phyloP scores from a whole-genome alignment of 371 early-diverging fungal genomes.

The Scutellospora calospora region DNA sequence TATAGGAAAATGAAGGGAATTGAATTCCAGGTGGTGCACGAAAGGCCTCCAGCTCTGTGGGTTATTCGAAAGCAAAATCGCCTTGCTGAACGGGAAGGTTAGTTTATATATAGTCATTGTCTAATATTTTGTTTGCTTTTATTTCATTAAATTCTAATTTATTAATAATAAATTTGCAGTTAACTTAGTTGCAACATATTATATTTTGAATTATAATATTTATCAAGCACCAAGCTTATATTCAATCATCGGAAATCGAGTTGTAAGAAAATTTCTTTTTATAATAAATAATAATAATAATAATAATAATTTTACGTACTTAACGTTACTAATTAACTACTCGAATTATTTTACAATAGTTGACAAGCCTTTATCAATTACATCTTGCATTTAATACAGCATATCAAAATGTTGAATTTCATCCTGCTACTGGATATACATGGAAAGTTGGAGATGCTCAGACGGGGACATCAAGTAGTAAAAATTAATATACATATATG shows the following conservation, averaged over 20 bases:
- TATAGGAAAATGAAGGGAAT: constrained; percentile 86
- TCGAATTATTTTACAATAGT: constrained; percentile 49
- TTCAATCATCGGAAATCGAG: constrained; percentile 81
- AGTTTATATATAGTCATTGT: background rate
- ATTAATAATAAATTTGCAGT: constrained; percentile 47
- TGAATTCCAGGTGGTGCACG: constrained; percentile 83
- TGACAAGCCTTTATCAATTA: constrained; percentile 74
- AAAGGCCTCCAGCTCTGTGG: constrained; percentile 81
- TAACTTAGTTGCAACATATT: constrained; percentile 81
- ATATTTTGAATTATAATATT: constrained; percentile 91
- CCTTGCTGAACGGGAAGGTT: constrained; percentile 70
- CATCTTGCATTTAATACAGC: constrained; percentile 77
- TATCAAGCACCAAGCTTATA: constrained; percentile 91
- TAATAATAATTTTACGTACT: background rate
- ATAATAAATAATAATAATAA: background rate
- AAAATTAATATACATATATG: background rate
- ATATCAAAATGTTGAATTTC: constrained; percentile 70
- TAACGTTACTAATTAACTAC: background rate
- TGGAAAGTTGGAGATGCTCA: constrained; percentile 60
- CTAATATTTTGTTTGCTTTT: background rate
- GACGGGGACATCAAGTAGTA: background rate
- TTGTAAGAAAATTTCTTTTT: constrained; percentile 64
- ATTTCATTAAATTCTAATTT: constrained; percentile 7
- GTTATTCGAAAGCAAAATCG: constrained; percentile 86
- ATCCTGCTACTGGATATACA: constrained; percentile 79